Evolutionary conservation across 225 moss, liverwort and hornwort genomes (phyloP), one percentile per base, ranked within the genome.

Genomic region (Marchantia polymorpha): DNA sequence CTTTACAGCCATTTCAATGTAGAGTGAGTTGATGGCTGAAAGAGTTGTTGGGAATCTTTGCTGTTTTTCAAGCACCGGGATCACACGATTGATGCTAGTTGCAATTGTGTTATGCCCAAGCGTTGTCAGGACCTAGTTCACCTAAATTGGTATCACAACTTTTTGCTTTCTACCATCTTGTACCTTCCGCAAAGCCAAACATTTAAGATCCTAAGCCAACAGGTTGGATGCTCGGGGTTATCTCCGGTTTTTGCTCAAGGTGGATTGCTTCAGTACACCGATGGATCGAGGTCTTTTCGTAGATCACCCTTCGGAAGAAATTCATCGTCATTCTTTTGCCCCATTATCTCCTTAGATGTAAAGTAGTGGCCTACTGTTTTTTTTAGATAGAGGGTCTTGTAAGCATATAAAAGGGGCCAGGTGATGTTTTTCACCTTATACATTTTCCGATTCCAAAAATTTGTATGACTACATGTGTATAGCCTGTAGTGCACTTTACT

Each of bases 251-350:
- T 39, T 31, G 14, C 59, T 75, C 59, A 75, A 58, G 59, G 19
- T 39, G 30, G 17, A 14, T 25, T 29, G 55, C 31, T 56, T 30
- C 29, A 27, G 30, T 25, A 9, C 11, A 55, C 26, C 55, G 30
- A 54, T 12, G 10, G 15, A 51, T 30, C 14, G 8, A 31, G 74
- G 68, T 46, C 23, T 22, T 23, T 77, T 51, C 30, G 49, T 80
- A 31, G 64, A 71, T 61, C 20, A 53, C 69, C 50, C 22, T 72
- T 23, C 47, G 48, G 52, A 47, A 71, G 71, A 29, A 7, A 53
- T 65, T 50, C 49, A 63, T 49, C 64, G 77, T 77, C 77, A 81
- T 81, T 84, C 84, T 81, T 84, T 84, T 77, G 77, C 77, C 81
- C 84, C 77, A 68, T 70, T 77, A 48, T 79, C 23, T 73, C 29